Evolutionary conservation across 1,284 basidiomycete species (phyloP).

Genomic region (Melampsora abietis-canadensis): DNA sequence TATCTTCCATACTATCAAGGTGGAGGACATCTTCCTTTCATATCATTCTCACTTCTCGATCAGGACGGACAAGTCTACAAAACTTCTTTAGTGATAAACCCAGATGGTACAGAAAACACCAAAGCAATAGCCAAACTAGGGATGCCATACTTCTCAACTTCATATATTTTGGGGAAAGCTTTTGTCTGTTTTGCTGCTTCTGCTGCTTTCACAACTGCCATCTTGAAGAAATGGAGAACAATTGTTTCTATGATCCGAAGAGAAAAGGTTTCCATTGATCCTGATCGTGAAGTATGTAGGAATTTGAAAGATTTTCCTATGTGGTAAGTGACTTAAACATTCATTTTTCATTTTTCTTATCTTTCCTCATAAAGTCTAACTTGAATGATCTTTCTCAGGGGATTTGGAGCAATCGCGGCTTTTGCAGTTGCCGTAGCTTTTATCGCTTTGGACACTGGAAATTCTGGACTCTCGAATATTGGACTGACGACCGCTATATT

Average conservation of each 20-base stretch:
- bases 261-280: conserved; percentile 23
- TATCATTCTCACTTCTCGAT: conserved; percentile 39
- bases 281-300: conserved; percentile 24
- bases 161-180: conserved; percentile 39
- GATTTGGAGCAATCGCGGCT: conserved; percentile 26
- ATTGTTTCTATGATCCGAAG: conserved; percentile 16
- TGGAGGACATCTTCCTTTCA: conserved; percentile 39
- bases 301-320: conserved; percentile 39
- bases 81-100: conserved; percentile 27
- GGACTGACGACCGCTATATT: conserved; percentile 24
- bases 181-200: conserved; percentile 34
- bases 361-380: background rate
- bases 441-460: conserved; percentile 3
- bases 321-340: conserved; percentile 19
- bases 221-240: conserved; percentile 17
- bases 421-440: conserved; percentile 29
- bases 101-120: conserved; percentile 28
- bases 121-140: conserved; percentile 18
- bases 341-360: background rate
- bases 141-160: conserved; percentile 32
- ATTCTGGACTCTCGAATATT: conserved; percentile 25
- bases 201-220: conserved; percentile 31
- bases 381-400: conserved; percentile 13
- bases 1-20: background rate
- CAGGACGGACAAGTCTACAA: conserved; percentile 33